Evolutionary conservation across 2,329 filamentous ascomycete species (phyloP).

Genomic region (Penicillium brasilianum): DNA sequence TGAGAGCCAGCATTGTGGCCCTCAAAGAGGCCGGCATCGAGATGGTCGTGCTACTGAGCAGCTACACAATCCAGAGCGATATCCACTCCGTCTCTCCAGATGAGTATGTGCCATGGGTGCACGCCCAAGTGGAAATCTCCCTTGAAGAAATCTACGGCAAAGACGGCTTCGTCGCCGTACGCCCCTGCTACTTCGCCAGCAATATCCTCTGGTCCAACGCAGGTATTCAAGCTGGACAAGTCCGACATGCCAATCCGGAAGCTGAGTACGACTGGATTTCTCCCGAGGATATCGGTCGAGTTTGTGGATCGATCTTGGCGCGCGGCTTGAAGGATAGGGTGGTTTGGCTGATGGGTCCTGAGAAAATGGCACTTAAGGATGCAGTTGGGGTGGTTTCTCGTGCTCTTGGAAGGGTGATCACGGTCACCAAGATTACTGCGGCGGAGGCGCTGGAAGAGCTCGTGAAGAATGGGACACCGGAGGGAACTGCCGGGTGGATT

Average conservation of each 20-base stretch:
- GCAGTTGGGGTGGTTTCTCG: slow-evolving; percentile 36
- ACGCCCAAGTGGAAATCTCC: slow-evolving; percentile 53
- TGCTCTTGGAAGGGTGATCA: slow-evolving; percentile 40
- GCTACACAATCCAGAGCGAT: slow-evolving; percentile 40
- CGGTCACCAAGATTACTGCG: slow-evolving; percentile 26
- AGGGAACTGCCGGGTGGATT: slow-evolving; percentile 22
- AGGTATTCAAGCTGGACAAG: slow-evolving; percentile 39
- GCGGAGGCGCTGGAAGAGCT: slow-evolving; percentile 33
- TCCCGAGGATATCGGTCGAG: slow-evolving; percentile 53
- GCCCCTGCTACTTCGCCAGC: slow-evolving; percentile 53
- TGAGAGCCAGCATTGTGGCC: slow-evolving; percentile 49
- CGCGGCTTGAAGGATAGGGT: slow-evolving; percentile 36
- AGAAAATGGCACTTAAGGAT: slow-evolving; percentile 40
- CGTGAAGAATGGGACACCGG: slow-evolving; percentile 20
- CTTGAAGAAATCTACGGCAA: slow-evolving; percentile 50
- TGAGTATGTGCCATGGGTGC: slow-evolving; percentile 46
- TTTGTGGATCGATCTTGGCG: slow-evolving; percentile 48
- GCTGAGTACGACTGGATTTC: slow-evolving; percentile 49
- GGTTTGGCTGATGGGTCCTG: slow-evolving; percentile 47
- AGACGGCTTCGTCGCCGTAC: slow-evolving; percentile 45
- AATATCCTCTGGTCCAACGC: slow-evolving; percentile 45
- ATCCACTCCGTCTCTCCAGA: slow-evolving; percentile 30
- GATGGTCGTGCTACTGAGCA: slow-evolving; percentile 54
- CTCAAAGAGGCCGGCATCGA: slow-evolving; percentile 55
- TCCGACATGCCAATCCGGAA: slow-evolving; percentile 39